Evolutionary conservation across 1,284 basidiomycete genomes (phyloP).

Genomic region (Schizopora paradoxa): DNA sequence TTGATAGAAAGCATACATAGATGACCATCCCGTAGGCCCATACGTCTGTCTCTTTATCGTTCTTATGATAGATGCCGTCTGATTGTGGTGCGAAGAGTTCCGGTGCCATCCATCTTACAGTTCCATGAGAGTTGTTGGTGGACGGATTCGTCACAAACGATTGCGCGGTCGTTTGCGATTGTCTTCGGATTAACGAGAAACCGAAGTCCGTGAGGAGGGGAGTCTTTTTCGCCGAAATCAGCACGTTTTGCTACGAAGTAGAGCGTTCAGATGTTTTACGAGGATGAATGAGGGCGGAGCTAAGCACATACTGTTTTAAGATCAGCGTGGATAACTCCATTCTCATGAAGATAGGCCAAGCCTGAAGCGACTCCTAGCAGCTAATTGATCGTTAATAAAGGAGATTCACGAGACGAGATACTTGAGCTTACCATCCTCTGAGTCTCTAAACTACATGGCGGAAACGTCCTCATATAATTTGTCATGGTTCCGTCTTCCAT

Average conservation of each 20-base stretch:
- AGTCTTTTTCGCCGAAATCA: slow-evolving; percentile 1
- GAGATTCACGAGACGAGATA: neutral
- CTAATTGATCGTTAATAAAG: neutral
- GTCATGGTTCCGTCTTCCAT: slow-evolving; percentile 8
- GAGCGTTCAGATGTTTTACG: too few relatives aligned
- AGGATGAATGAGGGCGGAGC: neutral
- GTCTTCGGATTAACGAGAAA: slow-evolving; percentile 5
- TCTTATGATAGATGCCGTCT: too few relatives aligned
- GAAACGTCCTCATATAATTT: slow-evolving; percentile 2
- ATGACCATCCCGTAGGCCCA: slow-evolving; percentile 14
- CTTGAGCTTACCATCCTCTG: neutral
- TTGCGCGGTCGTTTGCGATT: neutral
- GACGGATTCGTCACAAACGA: neutral
- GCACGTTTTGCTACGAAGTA: slow-evolving; percentile 5
- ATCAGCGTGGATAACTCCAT: slow-evolving; percentile 10
- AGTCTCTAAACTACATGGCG: neutral
- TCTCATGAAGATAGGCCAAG: slow-evolving; percentile 11
- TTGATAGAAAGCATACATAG: slow-evolving; percentile 1
- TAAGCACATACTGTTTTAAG: slow-evolving; percentile 8
- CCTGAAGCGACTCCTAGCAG: neutral
- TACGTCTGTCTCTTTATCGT: slow-evolving; percentile 8
- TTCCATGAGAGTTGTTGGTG: neutral
- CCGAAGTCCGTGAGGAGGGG: slow-evolving; percentile 10
- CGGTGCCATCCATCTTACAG: slow-evolving; percentile 5
- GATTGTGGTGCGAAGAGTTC: slow-evolving; percentile 3